Evolutionary conservation across 768 basidiomycete species (phyloP), one percentile per base, ranked within the genome.

Genomic region (Amanita fuliginea): DNA sequence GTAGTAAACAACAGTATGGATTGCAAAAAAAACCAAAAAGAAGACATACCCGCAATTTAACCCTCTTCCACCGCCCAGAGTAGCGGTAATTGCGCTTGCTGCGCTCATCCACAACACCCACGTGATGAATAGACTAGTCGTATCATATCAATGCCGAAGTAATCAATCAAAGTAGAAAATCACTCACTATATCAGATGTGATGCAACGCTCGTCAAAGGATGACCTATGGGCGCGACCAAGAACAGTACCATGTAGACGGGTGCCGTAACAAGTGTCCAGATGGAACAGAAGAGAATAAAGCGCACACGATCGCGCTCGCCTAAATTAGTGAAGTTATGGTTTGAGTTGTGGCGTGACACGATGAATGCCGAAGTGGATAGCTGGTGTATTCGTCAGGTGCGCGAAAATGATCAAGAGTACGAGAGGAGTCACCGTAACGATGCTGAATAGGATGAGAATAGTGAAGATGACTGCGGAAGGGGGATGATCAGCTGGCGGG

Each of bases 341-440:
- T 73, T 67, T 24, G 62, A 49, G 61, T 81, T 78, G 68, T 77
- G 90, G 39, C 67, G 71, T 11, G 80, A 67, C 6, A 75, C 73
- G 39, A 92, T 70, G 78, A 83, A 91, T 4, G 86, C 81, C 3
- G 88, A 72, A 54, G 87, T 77, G 21, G 78, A 67, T 56, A 87
- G 70, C 84, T 87, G 53, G 3, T 13, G 13, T 2, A 21, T n/a
- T n/a, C 3, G 9, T 10, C 13, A 54, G 39, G 13, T 44, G 42
- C 28, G 18, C 35, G 18, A 45, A 30, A 8, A 8, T 7, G 34
- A 2, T 13, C 13, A 9, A 11, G 24, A 41, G 16, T 14, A 30
- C 3, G 8, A 37, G 24, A 35, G 18, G 19, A 14, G 36, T 24
- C n/a, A 81, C 85, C 70, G 85, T 78, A 54, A 88, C 77, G 55